phyloP scores from a whole-genome alignment of 768 basidiomycete genomes.

The Suillus clintonianus region DNA sequence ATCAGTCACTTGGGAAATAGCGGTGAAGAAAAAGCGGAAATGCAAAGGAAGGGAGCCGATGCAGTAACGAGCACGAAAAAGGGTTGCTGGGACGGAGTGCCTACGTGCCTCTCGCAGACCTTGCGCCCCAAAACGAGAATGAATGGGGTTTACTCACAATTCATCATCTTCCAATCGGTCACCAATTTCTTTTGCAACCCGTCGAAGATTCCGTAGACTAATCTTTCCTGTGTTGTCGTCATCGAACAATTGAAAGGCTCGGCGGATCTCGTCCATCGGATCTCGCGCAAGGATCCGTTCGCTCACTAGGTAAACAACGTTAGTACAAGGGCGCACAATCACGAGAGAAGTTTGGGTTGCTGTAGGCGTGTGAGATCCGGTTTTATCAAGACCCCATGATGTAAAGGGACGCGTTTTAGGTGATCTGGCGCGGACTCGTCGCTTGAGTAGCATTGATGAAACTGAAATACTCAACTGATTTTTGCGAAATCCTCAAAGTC shows the following conservation, averaged over 20 bases:
- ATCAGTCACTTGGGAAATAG: constrained; percentile 18
- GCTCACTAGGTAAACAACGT: constrained; percentile 66
- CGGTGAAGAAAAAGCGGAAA: constrained; percentile 26
- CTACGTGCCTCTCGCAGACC: constrained; percentile 18
- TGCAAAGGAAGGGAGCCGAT: constrained; percentile 16
- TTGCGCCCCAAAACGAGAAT: constrained; percentile 16
- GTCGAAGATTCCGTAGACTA: constrained; percentile 81
- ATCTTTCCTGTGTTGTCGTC: constrained; percentile 97
- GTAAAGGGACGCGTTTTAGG: not conserved
- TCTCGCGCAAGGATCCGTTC: constrained; percentile 91
- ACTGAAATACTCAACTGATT: constrained; percentile 68
- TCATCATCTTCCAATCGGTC: constrained; percentile 96
- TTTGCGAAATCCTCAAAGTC: constrained; percentile 92
- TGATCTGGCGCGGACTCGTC: not conserved
- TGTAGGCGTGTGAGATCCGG: not conserved
- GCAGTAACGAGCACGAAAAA: constrained; percentile 27
- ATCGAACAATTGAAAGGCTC: constrained; percentile 96
- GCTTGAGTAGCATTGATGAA: not conserved
- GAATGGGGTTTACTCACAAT: constrained; percentile 61
- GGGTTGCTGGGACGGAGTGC: constrained; percentile 28
- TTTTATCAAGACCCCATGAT: not conserved
- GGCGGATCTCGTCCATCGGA: constrained; percentile 93
- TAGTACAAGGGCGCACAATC: constrained; percentile 10
- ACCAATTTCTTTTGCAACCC: constrained; percentile 96
- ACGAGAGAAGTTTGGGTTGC: not conserved